These are phyloP conservation scores for button mushroom (Agaricus bisporus) DNA, from an alignment of 768 basidiomycete genomes.

Conservation along the genomic window DNA sequence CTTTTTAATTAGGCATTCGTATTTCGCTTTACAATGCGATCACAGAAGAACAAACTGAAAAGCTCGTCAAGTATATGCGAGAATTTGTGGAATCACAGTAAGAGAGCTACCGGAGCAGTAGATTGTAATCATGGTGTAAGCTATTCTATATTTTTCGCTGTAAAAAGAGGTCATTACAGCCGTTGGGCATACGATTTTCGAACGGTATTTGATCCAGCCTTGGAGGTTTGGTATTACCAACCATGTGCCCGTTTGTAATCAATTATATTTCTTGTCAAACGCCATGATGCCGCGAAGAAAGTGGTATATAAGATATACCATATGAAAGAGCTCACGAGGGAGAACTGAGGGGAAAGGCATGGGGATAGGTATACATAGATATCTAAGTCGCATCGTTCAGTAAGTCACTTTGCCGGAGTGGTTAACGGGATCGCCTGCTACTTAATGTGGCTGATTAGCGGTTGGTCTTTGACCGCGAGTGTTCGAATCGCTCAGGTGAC, in stretches of 20 bases:
- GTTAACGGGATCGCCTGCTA: constrained; percentile 87
- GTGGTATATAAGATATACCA: no score
- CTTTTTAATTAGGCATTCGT: constrained; percentile 68
- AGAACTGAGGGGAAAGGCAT: background rate
- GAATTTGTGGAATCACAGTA: constrained; percentile 34
- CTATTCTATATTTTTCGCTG: no score
- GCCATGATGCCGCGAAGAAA: no score
- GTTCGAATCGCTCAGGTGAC: constrained; percentile 52
- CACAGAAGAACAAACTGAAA: constrained; percentile 65
- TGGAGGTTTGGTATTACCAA: no score
- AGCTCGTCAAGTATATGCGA: constrained; percentile 51
- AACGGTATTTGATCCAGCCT: no score
- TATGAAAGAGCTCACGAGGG: no score
- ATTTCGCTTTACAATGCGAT: constrained; percentile 89
- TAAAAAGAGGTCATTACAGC: no score
- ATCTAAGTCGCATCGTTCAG: background rate
- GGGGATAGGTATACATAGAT: background rate
- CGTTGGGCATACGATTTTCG: no score
- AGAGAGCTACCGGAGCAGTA: no score
- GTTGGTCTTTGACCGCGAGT: constrained; percentile 47
- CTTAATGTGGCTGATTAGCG: constrained; percentile 25
- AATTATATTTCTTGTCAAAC: no score
- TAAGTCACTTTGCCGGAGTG: constrained; percentile 90
- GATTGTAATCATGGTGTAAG: no score
- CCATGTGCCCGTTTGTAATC: no score